These are phyloP conservation scores for Rhodotorula sphaerocarpa DNA, from an alignment of 768 basidiomycete species.

Conservation along the genomic window DNA sequence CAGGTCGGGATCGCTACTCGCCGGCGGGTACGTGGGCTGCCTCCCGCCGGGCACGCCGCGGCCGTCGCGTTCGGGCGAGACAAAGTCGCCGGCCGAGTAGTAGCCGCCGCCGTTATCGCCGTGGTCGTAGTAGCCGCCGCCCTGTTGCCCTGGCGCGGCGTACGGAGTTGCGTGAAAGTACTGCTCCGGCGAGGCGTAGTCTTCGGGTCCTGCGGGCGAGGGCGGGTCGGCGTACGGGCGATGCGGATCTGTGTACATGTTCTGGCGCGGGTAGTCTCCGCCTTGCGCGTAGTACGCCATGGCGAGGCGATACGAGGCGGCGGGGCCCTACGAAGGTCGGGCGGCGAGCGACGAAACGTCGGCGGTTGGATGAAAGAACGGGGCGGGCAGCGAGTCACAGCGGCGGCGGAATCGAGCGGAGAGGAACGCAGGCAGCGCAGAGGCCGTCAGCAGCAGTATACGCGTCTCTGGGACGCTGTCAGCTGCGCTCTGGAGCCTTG, in stretches of 20 bases:
- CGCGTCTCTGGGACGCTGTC: no score
- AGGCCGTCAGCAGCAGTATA: no score
- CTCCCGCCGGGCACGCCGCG: constrained; percentile 10
- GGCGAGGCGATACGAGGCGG: background rate
- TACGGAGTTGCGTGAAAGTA: background rate
- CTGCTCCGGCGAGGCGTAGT: background rate
- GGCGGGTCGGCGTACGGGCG: constrained; percentile 2
- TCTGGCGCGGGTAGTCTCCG: background rate
- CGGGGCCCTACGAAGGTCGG: no score
- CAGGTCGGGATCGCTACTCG: constrained; percentile 1
- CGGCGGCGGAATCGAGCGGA: no score
- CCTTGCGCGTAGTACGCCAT: background rate
- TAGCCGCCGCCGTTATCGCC: background rate
- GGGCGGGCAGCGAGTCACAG: no score
- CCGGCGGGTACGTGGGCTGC: constrained; percentile 16
- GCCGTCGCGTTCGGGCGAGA: constrained; percentile 6
- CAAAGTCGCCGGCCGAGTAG: constrained; percentile 18
- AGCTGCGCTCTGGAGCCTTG: no score
- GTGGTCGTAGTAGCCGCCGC: no score
- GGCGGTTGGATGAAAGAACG: no score
- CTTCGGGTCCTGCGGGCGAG: background rate
- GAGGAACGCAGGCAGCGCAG: no score
- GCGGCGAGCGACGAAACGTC: no score
- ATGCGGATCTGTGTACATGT: background rate
- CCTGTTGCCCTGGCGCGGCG: no score